Base-by-base conservation (phyloP, 164 flowering plant species). In the Nelumbo lutea region DNA sequence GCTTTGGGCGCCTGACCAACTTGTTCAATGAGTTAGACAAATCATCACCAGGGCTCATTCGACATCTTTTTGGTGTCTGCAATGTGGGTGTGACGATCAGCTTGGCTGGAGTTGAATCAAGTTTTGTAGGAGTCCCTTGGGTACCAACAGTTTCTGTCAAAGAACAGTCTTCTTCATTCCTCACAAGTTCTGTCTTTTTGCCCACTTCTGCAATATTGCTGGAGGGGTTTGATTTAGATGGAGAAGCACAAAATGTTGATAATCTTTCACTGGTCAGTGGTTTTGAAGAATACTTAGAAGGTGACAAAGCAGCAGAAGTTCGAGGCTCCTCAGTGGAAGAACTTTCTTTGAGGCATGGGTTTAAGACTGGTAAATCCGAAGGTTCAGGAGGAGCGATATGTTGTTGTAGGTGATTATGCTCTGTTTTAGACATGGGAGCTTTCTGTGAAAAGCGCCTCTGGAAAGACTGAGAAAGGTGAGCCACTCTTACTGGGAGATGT, bases 71-170 rank as follows among this genome's bases (percentile, higher is more conserved):
- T 5, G 88, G 88, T 57, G 91, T 74, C 45, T 63, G 78, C 53
- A 84, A 64, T 8, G 68, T 79, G 14, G 96, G 97, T 46, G 95
- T 91, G n/a, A 51, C 62, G 62, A 83, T 85, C 69, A 84, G 68
- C 70, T 75, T 76, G 2, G 79, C 79, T 44, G 97, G 89, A 65
- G 88, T 85, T 3, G 81, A 84, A 57, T 47, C 70, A 6, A 60
- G 65, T 64, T 84, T 83, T 27, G 70, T 58, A 40, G 83, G 83
- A 71, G 82, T 78, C 40, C 69, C 82, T 47, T 70, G 69, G 3
- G 47, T 44, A 44, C 15, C 56, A 69, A 62, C 62, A 42, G 9
- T 50, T 68, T 68, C 76, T 40, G 39, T 9, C 42, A 68, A 41
- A 50, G 70, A 67, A 66, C 15, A 71, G 45, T 71, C 76, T 40